Evolutionary conservation across 78 protist genomes (phyloP), one percentile per base, ranked within the genome.

Genomic region (Dictyostelium brefeldianum): DNA sequence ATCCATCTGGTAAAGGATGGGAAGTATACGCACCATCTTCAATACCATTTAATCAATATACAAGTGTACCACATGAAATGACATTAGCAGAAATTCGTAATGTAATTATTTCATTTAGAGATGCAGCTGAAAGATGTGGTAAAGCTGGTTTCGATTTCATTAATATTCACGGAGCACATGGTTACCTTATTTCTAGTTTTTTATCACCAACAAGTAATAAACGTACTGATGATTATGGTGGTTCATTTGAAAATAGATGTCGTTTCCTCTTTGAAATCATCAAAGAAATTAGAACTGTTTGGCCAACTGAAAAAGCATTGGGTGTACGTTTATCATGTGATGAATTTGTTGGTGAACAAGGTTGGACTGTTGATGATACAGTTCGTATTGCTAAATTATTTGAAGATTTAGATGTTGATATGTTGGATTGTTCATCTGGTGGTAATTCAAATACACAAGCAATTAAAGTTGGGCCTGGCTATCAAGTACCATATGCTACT

Each of bases 181-280:
- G 98, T 89, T 27, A 89, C 17, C 57, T 97, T 27, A 96, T n/a
- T n/a, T n/a, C n/a, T n/a, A n/a, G n/a, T n/a, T n/a, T n/a, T n/a
- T n/a, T n/a, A n/a, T 79, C 84, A 36, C 64, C 77, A 46, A 57
- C 75, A 5, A 74, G 83, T 50, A 98, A 98, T 90, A 50, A 90
- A 36, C 69, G 99, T 36, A 96, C 97, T 9, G 99, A 98, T 78
- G 71, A 89, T 10, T 98, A 96, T 78, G 99, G 99, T 27, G 99
- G 99, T 20, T 48, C 89, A 46, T 54, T 96, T 64, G 96, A 84
- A 59, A 91, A 95, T 91, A 91, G 99, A 71, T 17, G 43, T 27
- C 91, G 95, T 65, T 89, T 97, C 77, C 78, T 77, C 0, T 27
- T 74, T 1, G 97, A 95, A 29, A 59, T 75, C 29, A 69, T 85